These are phyloP conservation scores for Gaertneriomyces sp. DNA, from an alignment of 192 early-diverging fungal species.

Conservation along the genomic window DNA sequence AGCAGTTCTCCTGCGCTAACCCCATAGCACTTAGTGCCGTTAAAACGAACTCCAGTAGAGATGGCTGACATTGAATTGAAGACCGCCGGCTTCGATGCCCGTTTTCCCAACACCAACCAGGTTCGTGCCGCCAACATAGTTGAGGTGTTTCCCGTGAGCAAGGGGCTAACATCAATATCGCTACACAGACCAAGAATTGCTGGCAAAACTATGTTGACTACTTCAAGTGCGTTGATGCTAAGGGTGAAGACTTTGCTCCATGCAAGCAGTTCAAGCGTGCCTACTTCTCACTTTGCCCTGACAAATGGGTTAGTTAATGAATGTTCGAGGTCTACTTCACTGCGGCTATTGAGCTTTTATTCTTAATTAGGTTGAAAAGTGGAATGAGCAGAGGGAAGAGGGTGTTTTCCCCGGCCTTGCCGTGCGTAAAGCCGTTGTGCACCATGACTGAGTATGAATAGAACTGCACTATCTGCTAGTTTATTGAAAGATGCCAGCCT, in stretches of 20 bases:
- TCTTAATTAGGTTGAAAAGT: constrained; percentile 38
- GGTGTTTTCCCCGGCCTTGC: constrained; percentile 49
- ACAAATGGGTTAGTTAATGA: constrained; percentile 75
- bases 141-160: background rate
- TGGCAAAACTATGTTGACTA: constrained; percentile 99
- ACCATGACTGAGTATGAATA: constrained; percentile 27
- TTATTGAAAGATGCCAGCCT: no score
- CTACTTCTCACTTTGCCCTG: constrained; percentile 86
- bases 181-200: constrained; percentile 84
- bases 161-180: constrained; percentile 12
- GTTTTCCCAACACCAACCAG: constrained; percentile 99
- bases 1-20: no score
- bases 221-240: constrained; percentile 79
- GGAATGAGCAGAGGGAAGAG: constrained; percentile 55
- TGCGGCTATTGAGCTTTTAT: background rate
- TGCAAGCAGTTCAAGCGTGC: constrained; percentile 87
- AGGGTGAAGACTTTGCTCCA: constrained; percentile 92
- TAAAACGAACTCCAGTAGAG: no score
- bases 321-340: no score
- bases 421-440: constrained; percentile 33
- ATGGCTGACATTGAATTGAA: constrained; percentile 24
- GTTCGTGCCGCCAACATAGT: constrained; percentile 14
- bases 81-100: constrained; percentile 57
- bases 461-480: no score
- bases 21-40: no score